A percentile compares a stretch with the other conserved stretches of the same genome.
These are phyloP conservation scores for Prinsepia uniflora DNA, from an alignment of 306 rosid species.

Conservation along the genomic window DNA sequence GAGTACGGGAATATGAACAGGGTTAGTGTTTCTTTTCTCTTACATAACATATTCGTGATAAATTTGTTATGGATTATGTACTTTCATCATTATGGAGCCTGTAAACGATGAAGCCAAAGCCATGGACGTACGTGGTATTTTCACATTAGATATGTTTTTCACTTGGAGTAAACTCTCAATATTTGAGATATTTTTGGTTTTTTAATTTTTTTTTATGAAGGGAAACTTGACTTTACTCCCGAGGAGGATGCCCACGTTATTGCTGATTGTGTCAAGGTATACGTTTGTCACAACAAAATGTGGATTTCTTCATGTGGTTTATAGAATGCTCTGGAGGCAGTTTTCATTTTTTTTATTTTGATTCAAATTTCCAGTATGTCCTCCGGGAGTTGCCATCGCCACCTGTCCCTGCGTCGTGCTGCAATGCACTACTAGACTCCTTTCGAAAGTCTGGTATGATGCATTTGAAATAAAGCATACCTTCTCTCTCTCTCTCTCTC, in stretches of 20 bases:
- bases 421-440: slow-evolving; percentile 86
- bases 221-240: slow-evolving; percentile 75
- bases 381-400: slow-evolving; percentile 92
- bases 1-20: slow-evolving; percentile 83
- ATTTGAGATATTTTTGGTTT: slow-evolving; percentile 26
- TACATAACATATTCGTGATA: background rate
- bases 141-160: background rate
- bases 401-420: slow-evolving; percentile 99
- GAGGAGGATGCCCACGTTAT: slow-evolving; percentile 88
- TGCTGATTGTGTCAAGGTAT: slow-evolving; percentile 92
- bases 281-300: slow-evolving; percentile 13
- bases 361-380: slow-evolving; percentile 52
- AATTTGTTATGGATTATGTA: background rate
- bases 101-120: slow-evolving; percentile 4
- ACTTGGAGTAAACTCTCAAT: background rate
- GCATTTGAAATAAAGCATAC: slow-evolving; percentile 8
- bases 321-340: slow-evolving; percentile 20
- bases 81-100: slow-evolving; percentile 15
- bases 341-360: slow-evolving; percentile 19
- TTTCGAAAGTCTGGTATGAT: slow-evolving; percentile 57
- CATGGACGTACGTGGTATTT: slow-evolving; percentile 15
- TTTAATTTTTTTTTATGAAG: slow-evolving; percentile 51
- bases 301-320: slow-evolving; percentile 15
- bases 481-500: slow-evolving; percentile 4
- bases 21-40: slow-evolving; percentile 42